phyloP scores from a whole-genome alignment of 768 basidiomycete genomes.

The Trametes cingulata region DNA sequence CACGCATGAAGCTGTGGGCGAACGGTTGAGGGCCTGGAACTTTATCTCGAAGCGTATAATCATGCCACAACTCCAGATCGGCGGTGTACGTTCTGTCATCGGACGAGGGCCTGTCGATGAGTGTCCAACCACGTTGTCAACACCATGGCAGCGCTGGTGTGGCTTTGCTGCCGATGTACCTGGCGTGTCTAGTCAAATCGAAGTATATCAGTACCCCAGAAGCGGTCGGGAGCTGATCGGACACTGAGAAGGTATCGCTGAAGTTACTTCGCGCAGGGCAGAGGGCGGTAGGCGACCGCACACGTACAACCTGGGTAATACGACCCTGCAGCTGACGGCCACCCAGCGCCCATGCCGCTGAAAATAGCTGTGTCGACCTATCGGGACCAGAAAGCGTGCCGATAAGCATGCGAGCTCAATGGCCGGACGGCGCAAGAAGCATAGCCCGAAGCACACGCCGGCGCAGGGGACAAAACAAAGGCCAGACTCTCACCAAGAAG shows the following conservation, averaged over 20 bases:
- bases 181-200: slow-evolving; percentile 8
- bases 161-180: slow-evolving; percentile 2
- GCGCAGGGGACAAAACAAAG: neutral
- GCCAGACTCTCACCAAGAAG: neutral
- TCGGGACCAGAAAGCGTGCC: slow-evolving; percentile 5
- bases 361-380: slow-evolving; percentile 9
- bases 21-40: neutral
- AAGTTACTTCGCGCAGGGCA: neutral
- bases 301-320: slow-evolving; percentile 11
- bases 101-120: too few relatives aligned
- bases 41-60: neutral
- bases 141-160: neutral
- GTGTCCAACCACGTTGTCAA: too few relatives aligned
- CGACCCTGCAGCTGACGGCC: slow-evolving; percentile 17
- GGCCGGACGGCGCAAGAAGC: slow-evolving; percentile 1
- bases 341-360: slow-evolving; percentile 7
- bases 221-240: slow-evolving; percentile 10
- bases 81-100: neutral
- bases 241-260: neutral
- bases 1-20: neutral
- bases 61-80: neutral
- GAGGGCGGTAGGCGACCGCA: neutral
- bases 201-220: slow-evolving; percentile 12
- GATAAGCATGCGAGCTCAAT: slow-evolving; percentile 19
- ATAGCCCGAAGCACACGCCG: neutral